Evolutionary conservation across 768 basidiomycete genomes (phyloP).

Genomic region (Amanita rubescens): DNA sequence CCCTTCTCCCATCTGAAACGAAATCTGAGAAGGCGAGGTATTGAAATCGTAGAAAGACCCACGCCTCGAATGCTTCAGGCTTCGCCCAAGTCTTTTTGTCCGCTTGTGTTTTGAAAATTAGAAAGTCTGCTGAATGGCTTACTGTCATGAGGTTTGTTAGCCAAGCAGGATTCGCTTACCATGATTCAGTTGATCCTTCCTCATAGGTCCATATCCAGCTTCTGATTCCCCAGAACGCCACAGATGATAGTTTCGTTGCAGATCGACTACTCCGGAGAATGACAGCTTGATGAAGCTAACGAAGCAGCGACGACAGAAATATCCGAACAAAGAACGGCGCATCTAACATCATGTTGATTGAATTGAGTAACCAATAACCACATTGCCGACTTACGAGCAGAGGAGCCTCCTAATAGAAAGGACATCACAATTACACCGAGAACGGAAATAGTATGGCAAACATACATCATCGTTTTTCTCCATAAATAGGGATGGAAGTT

Average conservation of each 20-base stretch:
- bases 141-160: not conserved
- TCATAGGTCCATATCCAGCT: conserved; percentile 41
- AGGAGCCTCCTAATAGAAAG: conserved; percentile 21
- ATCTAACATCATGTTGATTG: conserved; percentile 29
- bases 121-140: conserved; percentile 29
- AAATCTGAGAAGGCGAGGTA: not conserved
- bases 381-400: conserved; percentile 20
- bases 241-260: conserved; percentile 57
- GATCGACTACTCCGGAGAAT: conserved; percentile 58
- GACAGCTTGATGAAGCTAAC: conserved; percentile 72
- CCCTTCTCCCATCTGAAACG: conserved; percentile 57
- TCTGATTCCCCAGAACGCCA: conserved; percentile 49
- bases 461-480: conserved; percentile 50
- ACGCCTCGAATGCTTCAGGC: conserved; percentile 54
- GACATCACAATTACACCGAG: not conserved
- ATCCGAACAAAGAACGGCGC: conserved; percentile 74
- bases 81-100: conserved; percentile 65
- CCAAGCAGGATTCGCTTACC: conserved; percentile 21
- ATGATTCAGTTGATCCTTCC: conserved; percentile 46
- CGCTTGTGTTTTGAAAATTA: conserved; percentile 54
- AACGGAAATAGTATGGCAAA: conserved; percentile 1
- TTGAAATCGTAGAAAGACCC: conserved; percentile 16
- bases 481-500: conserved; percentile 48
- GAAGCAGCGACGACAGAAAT: conserved; percentile 71
- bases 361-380: not conserved